Percentiles rank a stretch among this genome's conserved stretches.
Conservation (phyloP, 805 yeast species). For the Wickerhamiella shivajii region DNA sequence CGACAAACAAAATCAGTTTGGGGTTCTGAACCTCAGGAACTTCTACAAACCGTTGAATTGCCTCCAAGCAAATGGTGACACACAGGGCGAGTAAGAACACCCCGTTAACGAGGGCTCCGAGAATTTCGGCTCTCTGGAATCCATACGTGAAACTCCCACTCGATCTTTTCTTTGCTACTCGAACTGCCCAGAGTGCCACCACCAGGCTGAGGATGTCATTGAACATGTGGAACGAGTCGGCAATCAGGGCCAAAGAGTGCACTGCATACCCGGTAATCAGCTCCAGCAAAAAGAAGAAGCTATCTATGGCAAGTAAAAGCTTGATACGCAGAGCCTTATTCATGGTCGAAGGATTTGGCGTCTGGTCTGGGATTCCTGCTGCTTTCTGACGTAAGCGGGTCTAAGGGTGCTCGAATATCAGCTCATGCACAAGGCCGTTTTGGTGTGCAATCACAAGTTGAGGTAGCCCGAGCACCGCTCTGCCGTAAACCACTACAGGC, state of each 20-base stretch:
- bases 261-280: conserved; percentile 67
- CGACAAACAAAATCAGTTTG: conserved; percentile 66
- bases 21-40: conserved; percentile 75
- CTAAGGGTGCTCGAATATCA: too few species aligned
- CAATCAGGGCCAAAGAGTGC: conserved; percentile 85
- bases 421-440: too few species aligned
- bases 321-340: conserved; percentile 57
- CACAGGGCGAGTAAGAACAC: conserved; percentile 87
- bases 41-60: conserved; percentile 71
- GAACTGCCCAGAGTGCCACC: conserved; percentile 94
- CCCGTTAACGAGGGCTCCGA: conserved; percentile 90
- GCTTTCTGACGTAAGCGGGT: too few species aligned
- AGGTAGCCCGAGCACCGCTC: too few species aligned
- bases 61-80: conserved; percentile 82
- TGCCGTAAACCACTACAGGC: too few species aligned
- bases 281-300: conserved; percentile 73
- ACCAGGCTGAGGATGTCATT: conserved; percentile 82
- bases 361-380: not conserved
- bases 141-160: conserved; percentile 90
- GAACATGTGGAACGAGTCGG: conserved; percentile 95
- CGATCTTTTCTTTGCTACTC: conserved; percentile 70
- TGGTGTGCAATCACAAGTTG: too few species aligned
- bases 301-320: conserved; percentile 58
- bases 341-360: conserved; percentile 13
- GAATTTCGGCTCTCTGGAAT: conserved; percentile 93